A percentile compares a stretch with the other conserved stretches of the same genome.
Conservation (phyloP, 2,329 filamentous ascomycete genomes). For the Hypomyces perniciosus region DNA sequence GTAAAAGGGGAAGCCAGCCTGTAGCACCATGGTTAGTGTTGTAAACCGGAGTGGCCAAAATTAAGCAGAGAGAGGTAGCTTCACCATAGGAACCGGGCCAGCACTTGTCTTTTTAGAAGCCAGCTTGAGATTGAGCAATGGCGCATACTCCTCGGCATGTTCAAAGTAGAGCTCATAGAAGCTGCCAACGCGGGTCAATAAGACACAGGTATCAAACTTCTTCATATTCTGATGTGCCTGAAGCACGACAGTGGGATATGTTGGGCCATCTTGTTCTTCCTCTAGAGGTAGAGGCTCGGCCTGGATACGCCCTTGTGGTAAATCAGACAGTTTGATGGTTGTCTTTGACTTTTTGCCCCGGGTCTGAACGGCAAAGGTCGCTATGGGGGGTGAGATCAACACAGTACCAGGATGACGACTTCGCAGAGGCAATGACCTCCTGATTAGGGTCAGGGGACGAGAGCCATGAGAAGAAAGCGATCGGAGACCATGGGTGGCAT, state of each 20-base stretch:
- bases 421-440: background rate
- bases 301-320: conserved; percentile 47
- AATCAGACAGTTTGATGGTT: conserved; percentile 48
- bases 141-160: conserved; percentile 84
- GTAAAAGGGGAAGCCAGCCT: conserved; percentile 90
- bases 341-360: conserved; percentile 52
- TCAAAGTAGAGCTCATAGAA: conserved; percentile 99
- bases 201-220: conserved; percentile 82
- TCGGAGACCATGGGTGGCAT: conserved; percentile 3
- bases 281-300: conserved; percentile 21
- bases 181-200: conserved; percentile 85
- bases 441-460: background rate
- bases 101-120: conserved; percentile 73
- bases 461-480: conserved; percentile 1
- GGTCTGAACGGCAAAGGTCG: conserved; percentile 12
- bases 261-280: conserved; percentile 40
- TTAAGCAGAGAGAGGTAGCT: conserved; percentile 5
- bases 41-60: conserved; percentile 13
- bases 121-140: conserved; percentile 81
- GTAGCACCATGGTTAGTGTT: conserved; percentile 12
- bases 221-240: conserved; percentile 86
- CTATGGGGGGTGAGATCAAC: background rate
- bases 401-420: background rate
- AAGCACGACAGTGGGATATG: conserved; percentile 82
- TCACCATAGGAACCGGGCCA: conserved; percentile 78